phyloP scores from a whole-genome alignment of 202 grass and related monocot genomes.

The Dendrocalamus latiflorus region DNA sequence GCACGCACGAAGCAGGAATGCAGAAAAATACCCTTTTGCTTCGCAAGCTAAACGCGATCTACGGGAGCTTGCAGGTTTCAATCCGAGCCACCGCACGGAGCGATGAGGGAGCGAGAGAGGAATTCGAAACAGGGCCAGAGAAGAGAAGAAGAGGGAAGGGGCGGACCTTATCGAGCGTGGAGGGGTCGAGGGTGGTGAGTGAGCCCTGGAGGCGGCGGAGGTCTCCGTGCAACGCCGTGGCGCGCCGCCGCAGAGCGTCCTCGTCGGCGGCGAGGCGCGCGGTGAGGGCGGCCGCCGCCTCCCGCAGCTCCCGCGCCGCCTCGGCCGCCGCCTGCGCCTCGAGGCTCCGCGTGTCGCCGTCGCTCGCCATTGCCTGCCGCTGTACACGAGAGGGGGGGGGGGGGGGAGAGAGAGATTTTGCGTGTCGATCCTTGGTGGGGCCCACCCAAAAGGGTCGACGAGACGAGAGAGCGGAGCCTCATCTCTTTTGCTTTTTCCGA shows the following conservation, averaged over 20 bases:
- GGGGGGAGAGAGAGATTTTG: not conserved
- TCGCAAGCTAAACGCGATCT: not conserved
- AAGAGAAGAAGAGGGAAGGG: not conserved
- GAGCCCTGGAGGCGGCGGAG: conserved; percentile 47
- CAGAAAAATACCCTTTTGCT: not conserved
- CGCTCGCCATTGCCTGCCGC: conserved; percentile 8
- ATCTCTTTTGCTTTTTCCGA: too few relatives aligned
- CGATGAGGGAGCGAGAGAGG: not conserved
- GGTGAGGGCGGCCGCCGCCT: conserved; percentile 48
- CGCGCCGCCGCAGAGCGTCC: conserved; percentile 64
- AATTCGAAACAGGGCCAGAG: not conserved
- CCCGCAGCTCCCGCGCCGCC: conserved; percentile 70
- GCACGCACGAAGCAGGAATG: not conserved
- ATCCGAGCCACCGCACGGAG: not conserved
- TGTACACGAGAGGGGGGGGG: too few relatives aligned
- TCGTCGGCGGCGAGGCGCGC: conserved; percentile 52
- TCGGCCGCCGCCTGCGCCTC: conserved; percentile 55
- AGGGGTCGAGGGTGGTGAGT: conserved; percentile 37
- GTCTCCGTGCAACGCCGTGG: conserved; percentile 56
- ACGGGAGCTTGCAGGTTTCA: not conserved
- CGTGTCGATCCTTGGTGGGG: too few relatives aligned
- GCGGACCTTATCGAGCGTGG: conserved; percentile 54
- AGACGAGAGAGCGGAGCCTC: too few relatives aligned
- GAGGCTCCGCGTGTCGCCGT: conserved; percentile 30
- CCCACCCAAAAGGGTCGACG: too few relatives aligned